phyloP scores from a whole-genome alignment of 768 basidiomycete genomes.

The Coprinopsis sp. region DNA sequence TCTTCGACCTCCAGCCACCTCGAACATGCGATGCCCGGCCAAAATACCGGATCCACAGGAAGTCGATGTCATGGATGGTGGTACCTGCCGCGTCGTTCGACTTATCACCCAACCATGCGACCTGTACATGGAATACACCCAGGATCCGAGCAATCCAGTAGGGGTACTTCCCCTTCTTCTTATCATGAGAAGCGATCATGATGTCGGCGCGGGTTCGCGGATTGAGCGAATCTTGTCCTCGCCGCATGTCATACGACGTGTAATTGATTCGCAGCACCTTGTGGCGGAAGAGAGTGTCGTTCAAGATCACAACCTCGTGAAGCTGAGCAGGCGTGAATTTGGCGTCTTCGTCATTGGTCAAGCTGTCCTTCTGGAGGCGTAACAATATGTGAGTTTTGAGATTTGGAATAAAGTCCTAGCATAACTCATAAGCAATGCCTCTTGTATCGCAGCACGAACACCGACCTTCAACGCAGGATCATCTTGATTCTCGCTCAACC shows the following conservation, averaged over 20 bases:
- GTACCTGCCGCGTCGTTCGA: background rate
- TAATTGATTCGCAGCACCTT: slow-evolving; percentile 20
- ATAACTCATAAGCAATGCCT: no score
- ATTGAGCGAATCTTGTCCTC: slow-evolving; percentile 39
- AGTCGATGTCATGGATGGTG: slow-evolving; percentile 16
- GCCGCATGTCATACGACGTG: slow-evolving; percentile 31
- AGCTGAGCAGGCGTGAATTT: no score
- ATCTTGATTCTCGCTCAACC: no score
- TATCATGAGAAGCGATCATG: slow-evolving; percentile 25
- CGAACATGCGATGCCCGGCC: slow-evolving; percentile 8
- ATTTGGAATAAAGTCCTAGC: no score
- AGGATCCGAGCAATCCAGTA: slow-evolving; percentile 31
- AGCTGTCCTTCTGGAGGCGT: no score
- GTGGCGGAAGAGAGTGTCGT: slow-evolving; percentile 13
- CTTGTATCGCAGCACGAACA: no score
- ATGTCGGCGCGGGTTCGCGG: slow-evolving; percentile 29
- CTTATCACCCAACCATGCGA: background rate
- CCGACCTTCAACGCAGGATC: no score
- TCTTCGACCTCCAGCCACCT: slow-evolving; percentile 8
- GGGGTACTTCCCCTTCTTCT: slow-evolving; percentile 17
- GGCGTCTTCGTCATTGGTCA: no score
- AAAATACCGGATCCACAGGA: slow-evolving; percentile 24
- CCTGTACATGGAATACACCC: slow-evolving; percentile 12
- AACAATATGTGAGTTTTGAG: no score
- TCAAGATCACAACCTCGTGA: slow-evolving; percentile 16